Conservation (phyloP, 2,329 filamentous ascomycete genomes). For the Fusarium redolens region DNA sequence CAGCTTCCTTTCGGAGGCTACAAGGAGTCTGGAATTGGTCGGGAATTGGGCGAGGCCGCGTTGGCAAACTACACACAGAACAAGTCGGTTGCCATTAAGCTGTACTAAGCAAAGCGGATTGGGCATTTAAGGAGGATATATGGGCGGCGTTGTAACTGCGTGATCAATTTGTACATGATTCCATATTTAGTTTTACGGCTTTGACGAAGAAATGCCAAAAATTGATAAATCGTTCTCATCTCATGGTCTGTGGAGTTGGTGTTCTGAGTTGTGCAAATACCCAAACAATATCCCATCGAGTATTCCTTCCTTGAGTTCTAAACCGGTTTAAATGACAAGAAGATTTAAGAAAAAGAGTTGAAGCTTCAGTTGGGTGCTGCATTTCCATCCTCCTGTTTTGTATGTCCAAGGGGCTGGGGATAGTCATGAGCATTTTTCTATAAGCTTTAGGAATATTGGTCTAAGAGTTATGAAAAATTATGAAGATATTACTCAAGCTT, state of each 20-base stretch:
- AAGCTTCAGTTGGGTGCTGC: not conserved
- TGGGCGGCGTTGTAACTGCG: constrained; percentile 36
- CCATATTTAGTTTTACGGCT: constrained; percentile 28
- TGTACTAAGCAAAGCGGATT: constrained; percentile 34
- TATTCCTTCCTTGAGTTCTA: not conserved
- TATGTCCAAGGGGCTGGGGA: no score
- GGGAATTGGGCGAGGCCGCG: constrained; percentile 77
- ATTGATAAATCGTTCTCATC: constrained; percentile 8
- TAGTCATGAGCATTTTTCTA: not conserved
- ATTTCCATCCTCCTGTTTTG: not conserved
- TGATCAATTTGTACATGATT: constrained; percentile 43
- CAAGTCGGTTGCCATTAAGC: constrained; percentile 71
- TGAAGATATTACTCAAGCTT: not conserved
- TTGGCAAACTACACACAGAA: constrained; percentile 75
- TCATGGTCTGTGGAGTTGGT: constrained; percentile 2
- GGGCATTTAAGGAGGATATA: constrained; percentile 19
- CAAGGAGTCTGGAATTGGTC: constrained; percentile 82
- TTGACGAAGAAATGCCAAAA: constrained; percentile 38
- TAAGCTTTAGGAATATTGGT: not conserved
- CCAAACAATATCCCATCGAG: not conserved
- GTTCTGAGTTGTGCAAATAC: not conserved
- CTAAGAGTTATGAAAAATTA: not conserved
- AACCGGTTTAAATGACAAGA: not conserved
- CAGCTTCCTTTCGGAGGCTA: constrained; percentile 77
- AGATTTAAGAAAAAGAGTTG: not conserved